These are phyloP conservation scores for Hanseniaspora taiwanica DNA, from an alignment of 805 yeast species.

Conservation along the genomic window DNA sequence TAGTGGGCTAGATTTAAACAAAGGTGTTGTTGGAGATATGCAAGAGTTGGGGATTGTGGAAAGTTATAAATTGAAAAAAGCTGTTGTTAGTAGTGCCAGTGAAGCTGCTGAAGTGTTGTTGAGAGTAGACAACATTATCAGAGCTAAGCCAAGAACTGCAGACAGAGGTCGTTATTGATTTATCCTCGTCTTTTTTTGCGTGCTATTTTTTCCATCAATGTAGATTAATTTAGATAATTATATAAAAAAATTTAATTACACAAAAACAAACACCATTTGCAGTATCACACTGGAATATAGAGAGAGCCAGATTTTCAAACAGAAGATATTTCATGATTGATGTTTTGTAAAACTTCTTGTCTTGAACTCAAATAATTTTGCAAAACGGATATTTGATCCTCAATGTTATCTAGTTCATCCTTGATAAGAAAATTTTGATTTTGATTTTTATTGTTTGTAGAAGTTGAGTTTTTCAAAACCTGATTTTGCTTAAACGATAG, in stretches of 20 bases:
- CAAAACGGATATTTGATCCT: constrained; percentile 60
- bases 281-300: no score
- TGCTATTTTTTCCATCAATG: not conserved
- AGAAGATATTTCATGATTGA: constrained; percentile 15
- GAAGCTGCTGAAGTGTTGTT: constrained; percentile 95
- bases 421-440: constrained; percentile 40
- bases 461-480: constrained; percentile 26
- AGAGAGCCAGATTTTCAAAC: not conserved
- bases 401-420: constrained; percentile 55
- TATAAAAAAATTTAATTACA: not conserved
- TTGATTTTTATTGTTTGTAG: constrained; percentile 2
- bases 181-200: not conserved
- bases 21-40: constrained; percentile 85
- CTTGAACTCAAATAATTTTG: constrained; percentile 54
- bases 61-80: constrained; percentile 79
- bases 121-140: constrained; percentile 91
- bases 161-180: constrained; percentile 40
- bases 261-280: no score
- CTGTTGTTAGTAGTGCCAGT: constrained; percentile 91
- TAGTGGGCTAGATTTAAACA: constrained; percentile 78
- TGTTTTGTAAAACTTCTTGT: constrained; percentile 41
- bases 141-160: constrained; percentile 96
- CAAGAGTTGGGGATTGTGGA: constrained; percentile 87
- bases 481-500: constrained; percentile 63
- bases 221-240: not conserved